phyloP scores from a whole-genome alignment of 1,139 yeast genomes.

The Candida albicans region DNA sequence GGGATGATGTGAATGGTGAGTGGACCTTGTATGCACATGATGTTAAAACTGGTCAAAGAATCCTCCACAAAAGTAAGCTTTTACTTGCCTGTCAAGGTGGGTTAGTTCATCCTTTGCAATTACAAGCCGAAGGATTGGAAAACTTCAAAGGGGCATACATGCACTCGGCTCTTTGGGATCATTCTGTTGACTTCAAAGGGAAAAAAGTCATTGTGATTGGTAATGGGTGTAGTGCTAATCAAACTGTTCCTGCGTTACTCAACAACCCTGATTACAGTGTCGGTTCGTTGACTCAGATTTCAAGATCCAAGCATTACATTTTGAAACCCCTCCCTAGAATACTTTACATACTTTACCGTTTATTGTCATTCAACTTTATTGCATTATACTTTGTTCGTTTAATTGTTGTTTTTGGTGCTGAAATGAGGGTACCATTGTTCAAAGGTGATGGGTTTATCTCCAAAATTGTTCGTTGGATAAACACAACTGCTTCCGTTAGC shows the following conservation, averaged over 20 bases:
- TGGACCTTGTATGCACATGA: slow-evolving; percentile 41
- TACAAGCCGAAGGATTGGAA: slow-evolving; percentile 37
- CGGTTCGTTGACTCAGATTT: slow-evolving; percentile 32
- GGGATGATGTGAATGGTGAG: slow-evolving; percentile 29
- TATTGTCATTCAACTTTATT: slow-evolving; percentile 25
- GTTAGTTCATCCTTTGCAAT: slow-evolving; percentile 36
- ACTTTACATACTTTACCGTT: slow-evolving; percentile 1
- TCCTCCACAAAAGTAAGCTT: slow-evolving; percentile 29
- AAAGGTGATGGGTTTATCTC: slow-evolving; percentile 31
- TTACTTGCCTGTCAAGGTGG: slow-evolving; percentile 40
- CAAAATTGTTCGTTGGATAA: slow-evolving; percentile 27
- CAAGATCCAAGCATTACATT: slow-evolving; percentile 40
- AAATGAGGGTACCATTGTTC: slow-evolving; percentile 37
- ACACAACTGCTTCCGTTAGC: slow-evolving; percentile 18
- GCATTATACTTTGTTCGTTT: slow-evolving; percentile 31
- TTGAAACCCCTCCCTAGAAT: slow-evolving; percentile 38
- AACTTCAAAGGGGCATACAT: slow-evolving; percentile 44
- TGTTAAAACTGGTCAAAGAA: slow-evolving; percentile 32
- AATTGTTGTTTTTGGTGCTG: slow-evolving; percentile 32
- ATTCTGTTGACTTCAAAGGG: slow-evolving; percentile 34
- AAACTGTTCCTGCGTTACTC: slow-evolving; percentile 38
- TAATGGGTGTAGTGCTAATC: slow-evolving; percentile 48
- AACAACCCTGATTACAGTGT: slow-evolving; percentile 25
- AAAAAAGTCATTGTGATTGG: slow-evolving; percentile 41
- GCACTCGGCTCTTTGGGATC: slow-evolving; percentile 53